Evolutionary conservation across 306 rosid species (phyloP).

Genomic region (Pachyrhizus erosus): DNA sequence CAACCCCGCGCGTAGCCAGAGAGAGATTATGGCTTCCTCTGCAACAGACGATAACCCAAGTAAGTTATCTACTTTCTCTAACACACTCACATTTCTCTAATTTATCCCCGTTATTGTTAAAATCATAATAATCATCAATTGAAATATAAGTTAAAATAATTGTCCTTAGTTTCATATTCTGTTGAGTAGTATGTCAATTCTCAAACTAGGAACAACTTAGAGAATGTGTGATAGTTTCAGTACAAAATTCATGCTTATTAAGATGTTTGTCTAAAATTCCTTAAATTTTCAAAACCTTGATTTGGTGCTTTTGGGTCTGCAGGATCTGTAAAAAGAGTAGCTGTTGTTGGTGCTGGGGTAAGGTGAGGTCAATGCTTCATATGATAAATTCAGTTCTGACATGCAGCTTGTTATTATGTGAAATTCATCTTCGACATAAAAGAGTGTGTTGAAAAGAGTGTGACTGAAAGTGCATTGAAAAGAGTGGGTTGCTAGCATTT

Average conservation of each 20-base stretch:
- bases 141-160: not conserved
- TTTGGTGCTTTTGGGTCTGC: conserved; percentile 36
- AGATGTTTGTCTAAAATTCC: conserved; percentile 12
- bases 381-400: not conserved
- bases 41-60: conserved; percentile 50
- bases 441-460: not conserved
- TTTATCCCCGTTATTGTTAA: not conserved
- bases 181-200: not conserved
- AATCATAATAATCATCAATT: not conserved
- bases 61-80: conserved; percentile 38
- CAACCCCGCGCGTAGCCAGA: conserved; percentile 19
- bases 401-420: not conserved
- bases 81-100: conserved; percentile 8
- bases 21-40: conserved; percentile 58
- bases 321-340: conserved; percentile 81
- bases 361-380: conserved; percentile 59
- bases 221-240: conserved; percentile 16
- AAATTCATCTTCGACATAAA: not conserved
- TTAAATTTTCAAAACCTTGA: not conserved
- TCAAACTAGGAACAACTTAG: conserved; percentile 1
- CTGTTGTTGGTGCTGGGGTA: conserved; percentile 93
- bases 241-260: not conserved
- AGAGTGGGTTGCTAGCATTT: not conserved
- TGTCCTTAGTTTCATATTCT: conserved; percentile 20
- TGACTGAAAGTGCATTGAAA: not conserved